phyloP scores from a whole-genome alignment of 2,329 filamentous ascomycete genomes.

The Bipolaris zeicola region DNA sequence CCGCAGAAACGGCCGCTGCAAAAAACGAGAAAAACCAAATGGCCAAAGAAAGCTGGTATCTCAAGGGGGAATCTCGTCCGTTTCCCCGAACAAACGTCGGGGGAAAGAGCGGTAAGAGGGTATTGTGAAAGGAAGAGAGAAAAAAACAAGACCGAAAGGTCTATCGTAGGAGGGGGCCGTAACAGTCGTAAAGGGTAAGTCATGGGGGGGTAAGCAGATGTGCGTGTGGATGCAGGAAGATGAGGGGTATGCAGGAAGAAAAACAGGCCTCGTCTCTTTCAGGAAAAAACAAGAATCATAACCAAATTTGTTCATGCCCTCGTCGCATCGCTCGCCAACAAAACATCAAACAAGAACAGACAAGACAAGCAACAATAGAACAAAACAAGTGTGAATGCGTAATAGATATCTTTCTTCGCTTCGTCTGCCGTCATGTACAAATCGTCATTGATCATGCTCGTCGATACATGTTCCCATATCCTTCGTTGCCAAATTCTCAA shows the following conservation, averaged over 20 bases:
- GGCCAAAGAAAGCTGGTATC: conserved; percentile 15
- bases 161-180: conserved; percentile 2
- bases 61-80: conserved; percentile 5
- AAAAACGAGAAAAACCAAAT: conserved; percentile 2
- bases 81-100: background rate
- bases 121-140: conserved; percentile 15
- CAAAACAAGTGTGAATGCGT: conserved; percentile 3
- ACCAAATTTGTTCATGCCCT: conserved; percentile 5
- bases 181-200: conserved; percentile 2
- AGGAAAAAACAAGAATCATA: conserved; percentile 13
- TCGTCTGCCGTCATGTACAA: conserved; percentile 24
- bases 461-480: conserved; percentile 27
- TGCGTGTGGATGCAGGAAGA: background rate
- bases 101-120: conserved; percentile 10
- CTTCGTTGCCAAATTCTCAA: conserved; percentile 16
- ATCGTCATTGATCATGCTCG: conserved; percentile 14
- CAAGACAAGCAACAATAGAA: background rate
- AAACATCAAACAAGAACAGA: background rate
- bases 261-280: conserved; percentile 20
- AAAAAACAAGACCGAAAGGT: conserved; percentile 7
- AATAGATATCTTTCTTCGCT: conserved; percentile 7
- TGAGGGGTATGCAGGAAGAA: conserved; percentile 3
- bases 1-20: conserved; percentile 16
- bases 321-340: conserved; percentile 4
- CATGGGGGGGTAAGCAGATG: conserved; percentile 1